Evolutionary conservation across 257 asterid species (phyloP).

Genomic region (Oldenlandia corymbosa): DNA sequence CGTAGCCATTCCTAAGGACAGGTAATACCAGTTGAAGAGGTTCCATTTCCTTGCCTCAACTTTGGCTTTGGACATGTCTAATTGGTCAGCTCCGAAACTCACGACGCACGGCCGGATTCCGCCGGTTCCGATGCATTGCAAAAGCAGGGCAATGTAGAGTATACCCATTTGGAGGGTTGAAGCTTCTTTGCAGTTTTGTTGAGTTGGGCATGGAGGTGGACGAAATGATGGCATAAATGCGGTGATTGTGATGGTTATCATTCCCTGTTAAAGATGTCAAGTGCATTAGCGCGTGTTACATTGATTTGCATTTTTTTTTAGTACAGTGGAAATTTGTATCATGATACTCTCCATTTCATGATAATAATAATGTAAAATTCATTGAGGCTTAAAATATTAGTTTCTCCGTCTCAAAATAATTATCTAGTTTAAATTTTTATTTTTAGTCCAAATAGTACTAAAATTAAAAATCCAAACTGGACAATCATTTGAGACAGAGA

Average conservation of each 20-base stretch:
- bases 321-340: too few relatives aligned
- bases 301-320: too few relatives aligned
- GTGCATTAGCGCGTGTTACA: too few relatives aligned
- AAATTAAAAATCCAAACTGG: too few relatives aligned
- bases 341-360: too few relatives aligned
- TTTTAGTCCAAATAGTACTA: too few relatives aligned
- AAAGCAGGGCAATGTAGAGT: slow-evolving; percentile 52
- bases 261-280: slow-evolving; percentile 48
- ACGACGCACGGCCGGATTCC: slow-evolving; percentile 78
- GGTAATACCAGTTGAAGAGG: slow-evolving; percentile 74
- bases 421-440: too few relatives aligned
- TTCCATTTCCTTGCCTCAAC: slow-evolving; percentile 51
- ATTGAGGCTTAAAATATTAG: too few relatives aligned
- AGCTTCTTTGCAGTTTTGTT: slow-evolving; percentile 66
- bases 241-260: slow-evolving; percentile 55
- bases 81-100: slow-evolving; percentile 77
- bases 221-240: slow-evolving; percentile 61
- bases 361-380: too few relatives aligned
- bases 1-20: slow-evolving; percentile 66
- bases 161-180: slow-evolving; percentile 49
- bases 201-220: slow-evolving; percentile 77
- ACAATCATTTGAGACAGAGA: too few relatives aligned
- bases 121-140: slow-evolving; percentile 62
- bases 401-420: too few relatives aligned
- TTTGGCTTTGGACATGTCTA: slow-evolving; percentile 55